A percentile compares a stretch with the other conserved stretches of the same genome.
These are phyloP conservation scores for Rhododendron ferrugineum DNA, from an alignment of 148 eudicot genomes.

Conservation along the genomic window DNA sequence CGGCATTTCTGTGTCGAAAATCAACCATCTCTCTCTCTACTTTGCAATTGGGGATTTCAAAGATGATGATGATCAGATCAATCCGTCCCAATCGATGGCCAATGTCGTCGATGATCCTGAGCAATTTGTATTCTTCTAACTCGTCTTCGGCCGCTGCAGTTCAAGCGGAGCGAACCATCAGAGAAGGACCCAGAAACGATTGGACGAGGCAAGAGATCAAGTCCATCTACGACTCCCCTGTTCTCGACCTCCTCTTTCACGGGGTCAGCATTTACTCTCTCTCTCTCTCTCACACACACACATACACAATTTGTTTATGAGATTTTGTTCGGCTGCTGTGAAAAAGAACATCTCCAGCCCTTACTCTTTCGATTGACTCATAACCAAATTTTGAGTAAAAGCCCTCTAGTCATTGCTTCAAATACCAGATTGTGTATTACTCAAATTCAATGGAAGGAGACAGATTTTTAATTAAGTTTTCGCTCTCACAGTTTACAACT, in stretches of 20 bases:
- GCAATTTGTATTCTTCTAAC: slow-evolving; percentile 22
- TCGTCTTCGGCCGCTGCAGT: slow-evolving; percentile 59
- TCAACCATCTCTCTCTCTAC: neutral
- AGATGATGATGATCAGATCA: slow-evolving; percentile 18
- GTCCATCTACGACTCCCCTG: slow-evolving; percentile 72
- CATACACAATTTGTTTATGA: neutral
- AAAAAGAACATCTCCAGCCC: neutral
- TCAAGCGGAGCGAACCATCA: slow-evolving; percentile 59
- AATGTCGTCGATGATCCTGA: neutral
- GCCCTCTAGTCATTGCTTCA: neutral
- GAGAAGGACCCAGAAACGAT: slow-evolving; percentile 60
- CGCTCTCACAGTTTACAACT: too few relatives aligned
- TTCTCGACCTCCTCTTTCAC: slow-evolving; percentile 85
- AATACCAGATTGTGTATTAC: too few relatives aligned
- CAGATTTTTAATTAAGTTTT: too few relatives aligned
- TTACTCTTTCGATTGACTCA: neutral
- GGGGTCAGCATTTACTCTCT: slow-evolving; percentile 39
- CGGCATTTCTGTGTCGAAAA: neutral
- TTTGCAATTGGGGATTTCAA: neutral
- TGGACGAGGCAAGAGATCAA: slow-evolving; percentile 60
- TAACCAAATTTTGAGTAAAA: neutral
- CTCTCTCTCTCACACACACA: neutral
- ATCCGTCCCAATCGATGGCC: slow-evolving; percentile 11
- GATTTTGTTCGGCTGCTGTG: neutral
- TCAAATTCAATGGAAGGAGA: too few relatives aligned